Percentiles rank a stretch among this genome's conserved stretches.
These are phyloP conservation scores for Nicotiana obtusifolia DNA, from an alignment of 257 asterid species.

Conservation along the genomic window DNA sequence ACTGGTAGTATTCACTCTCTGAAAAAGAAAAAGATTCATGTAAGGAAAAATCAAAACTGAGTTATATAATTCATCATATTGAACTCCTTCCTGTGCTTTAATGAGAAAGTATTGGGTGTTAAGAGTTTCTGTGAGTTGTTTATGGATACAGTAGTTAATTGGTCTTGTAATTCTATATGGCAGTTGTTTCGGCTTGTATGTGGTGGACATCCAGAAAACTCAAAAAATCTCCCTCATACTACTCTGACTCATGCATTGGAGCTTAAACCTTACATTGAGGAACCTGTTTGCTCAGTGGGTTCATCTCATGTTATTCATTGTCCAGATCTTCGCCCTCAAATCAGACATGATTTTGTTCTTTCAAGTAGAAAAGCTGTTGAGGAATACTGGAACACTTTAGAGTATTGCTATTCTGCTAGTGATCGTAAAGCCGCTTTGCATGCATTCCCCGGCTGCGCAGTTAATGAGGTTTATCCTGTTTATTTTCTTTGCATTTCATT, in stretches of 20 bases:
- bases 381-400: constrained; percentile 92
- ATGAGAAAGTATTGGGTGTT: background rate
- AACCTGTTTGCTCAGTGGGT: constrained; percentile 55
- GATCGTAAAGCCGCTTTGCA: constrained; percentile 74
- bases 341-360: constrained; percentile 92
- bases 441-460: constrained; percentile 94
- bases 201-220: constrained; percentile 48
- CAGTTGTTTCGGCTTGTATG: constrained; percentile 89
- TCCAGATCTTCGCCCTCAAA: constrained; percentile 88
- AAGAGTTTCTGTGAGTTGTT: background rate
- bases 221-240: constrained; percentile 39
- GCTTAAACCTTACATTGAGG: constrained; percentile 90
- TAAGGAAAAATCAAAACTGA: background rate
- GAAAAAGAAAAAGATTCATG: background rate
- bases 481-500: constrained; percentile 1
- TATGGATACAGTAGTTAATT: constrained; percentile 15
- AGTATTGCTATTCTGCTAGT: constrained; percentile 79
- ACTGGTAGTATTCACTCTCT: background rate
- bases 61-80: background rate
- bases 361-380: constrained; percentile 67
- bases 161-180: constrained; percentile 25
- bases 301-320: constrained; percentile 38
- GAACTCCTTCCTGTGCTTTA: background rate
- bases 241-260: constrained; percentile 77
- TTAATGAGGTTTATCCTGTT: constrained; percentile 58